Base-by-base conservation (phyloP, 1,284 basidiomycete species). In the Testicularia cyperi region DNA sequence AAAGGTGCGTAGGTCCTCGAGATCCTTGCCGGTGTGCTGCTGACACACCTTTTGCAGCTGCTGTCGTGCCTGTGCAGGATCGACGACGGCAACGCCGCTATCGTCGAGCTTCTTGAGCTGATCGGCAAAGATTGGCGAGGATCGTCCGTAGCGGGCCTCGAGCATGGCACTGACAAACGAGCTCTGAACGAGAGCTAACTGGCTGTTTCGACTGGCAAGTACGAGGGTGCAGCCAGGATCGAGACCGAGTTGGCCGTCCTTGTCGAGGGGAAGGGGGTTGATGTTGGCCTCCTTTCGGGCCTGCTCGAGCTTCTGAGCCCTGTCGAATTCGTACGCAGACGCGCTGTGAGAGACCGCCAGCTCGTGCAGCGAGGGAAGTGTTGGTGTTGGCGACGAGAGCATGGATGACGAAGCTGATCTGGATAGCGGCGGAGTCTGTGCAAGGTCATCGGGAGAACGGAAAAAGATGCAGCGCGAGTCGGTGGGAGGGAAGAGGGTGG, bases 381-480 rank as follows among this genome's bases (percentile, higher is more conserved):
- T 52, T 1, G 45, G 19, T 2, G 55, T 54, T 9, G 19, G 15
- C 15, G 45, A 33, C 4, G 61, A 51, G 22, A 56, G 37, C 41
- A 63, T 52, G 15, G 45, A 30, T 1, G 60, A 47, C 1, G 58
- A 68, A 4, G 44, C 40, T 3, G 55, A 47, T 15, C 62, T 44
- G 16, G 70, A 70, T 21, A 70, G 53, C 9, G 68, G 65, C 18
- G 70, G 68, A 24, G 70, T 70, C 34, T 51, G 47, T 1, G 53
- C 47, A 10, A 60, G 41, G 30, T 75, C 73, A 6, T 74, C 72
- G 18, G 58, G 46, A 13, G 69, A 66, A 14, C 74, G 66, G 45
- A 62, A 74, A 32, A 75, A 75, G 54, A 75, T 67, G 49, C 74
- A 75, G 23, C 64, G 54, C 16, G 56, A 48, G 34, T 49, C 72